Evolutionary conservation across 129 eudicot genomes (phyloP), one percentile per base, ranked within the genome.

Genomic region (Centaurea solstitialis): DNA sequence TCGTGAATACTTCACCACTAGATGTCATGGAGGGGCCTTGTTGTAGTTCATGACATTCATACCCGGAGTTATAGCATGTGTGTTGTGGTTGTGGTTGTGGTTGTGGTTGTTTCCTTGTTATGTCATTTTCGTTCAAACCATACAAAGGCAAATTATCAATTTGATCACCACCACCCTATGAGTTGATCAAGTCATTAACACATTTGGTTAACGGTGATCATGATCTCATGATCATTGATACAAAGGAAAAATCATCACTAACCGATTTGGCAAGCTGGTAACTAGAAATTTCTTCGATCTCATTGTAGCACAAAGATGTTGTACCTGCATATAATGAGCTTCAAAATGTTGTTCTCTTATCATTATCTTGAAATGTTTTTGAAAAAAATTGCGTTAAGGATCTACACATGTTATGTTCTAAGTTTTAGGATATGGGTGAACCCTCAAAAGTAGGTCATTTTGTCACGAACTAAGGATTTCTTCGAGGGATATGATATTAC

Each of bases 241-340:
- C 17, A 5, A 50, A 6, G 3, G 28, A 35, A 4, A 77, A n/a
- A 22, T 53, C 8, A 70, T 26, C 11, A 85, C 84, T 59, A 39
- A 93, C 98, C 87, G 86, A n/a, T 76, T 88, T 89, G 64, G 66
- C 72, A 73, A 93, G 79, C 73, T 93, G 97, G 97, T 90, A 94
- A 64, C 89, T 92, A 39, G 97, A 87, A 61, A 87, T 64, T n/a
- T 87, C 86, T 40, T 87, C 91, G 20, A 74, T 81, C 41, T 89
- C 87, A 11, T 35, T 80, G 81, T 81, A 80, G 2, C 82, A 80
- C 20, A 73, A 53, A 47, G 41, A 35, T 38, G 21, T 70, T 22
- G 41, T 33, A 53, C 59, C 82, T 70, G 50, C 15, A 1, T 1
- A 69, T 43, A 50, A 53, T 17, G 6, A 33, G 13, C 17, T 71